Conservation (phyloP, 306 rosid species). For the Prunus mongolica region DNA sequence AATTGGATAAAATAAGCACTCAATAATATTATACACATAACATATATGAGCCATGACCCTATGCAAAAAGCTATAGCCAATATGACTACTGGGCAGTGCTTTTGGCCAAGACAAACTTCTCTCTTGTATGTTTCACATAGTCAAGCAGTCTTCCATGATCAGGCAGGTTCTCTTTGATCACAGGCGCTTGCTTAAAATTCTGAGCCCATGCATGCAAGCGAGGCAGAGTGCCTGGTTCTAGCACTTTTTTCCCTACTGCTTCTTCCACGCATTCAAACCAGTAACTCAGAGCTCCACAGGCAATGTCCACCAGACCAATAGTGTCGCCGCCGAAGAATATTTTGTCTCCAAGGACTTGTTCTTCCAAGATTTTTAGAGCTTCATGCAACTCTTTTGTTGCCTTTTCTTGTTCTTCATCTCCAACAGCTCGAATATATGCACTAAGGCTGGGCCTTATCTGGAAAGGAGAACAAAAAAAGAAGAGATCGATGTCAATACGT, state of each 20-base stretch:
- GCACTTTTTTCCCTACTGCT: slow-evolving; percentile 14
- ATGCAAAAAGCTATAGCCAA: not conserved
- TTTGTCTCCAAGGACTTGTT: slow-evolving; percentile 25
- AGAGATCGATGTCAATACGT: not conserved
- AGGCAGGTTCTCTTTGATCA: not conserved
- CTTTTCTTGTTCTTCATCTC: slow-evolving; percentile 12
- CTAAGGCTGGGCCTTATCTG: not conserved
- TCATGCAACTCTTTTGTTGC: slow-evolving; percentile 9
- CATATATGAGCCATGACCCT: not conserved
- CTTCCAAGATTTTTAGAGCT: slow-evolving; percentile 24
- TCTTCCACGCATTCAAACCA: slow-evolving; percentile 18
- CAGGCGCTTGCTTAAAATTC: no score
- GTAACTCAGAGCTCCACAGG: slow-evolving; percentile 18
- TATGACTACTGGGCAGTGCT: not conserved
- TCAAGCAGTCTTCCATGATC: not conserved
- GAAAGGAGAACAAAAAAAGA: not conserved
- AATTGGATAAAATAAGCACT: not conserved
- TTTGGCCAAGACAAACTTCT: not conserved
- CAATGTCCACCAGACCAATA: slow-evolving; percentile 21
- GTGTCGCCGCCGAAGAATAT: slow-evolving; percentile 29
- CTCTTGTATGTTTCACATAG: not conserved
- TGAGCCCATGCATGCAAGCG: not conserved
- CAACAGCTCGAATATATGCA: not conserved
- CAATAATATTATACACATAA: not conserved
- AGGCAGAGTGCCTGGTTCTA: slow-evolving; percentile 19